Base-by-base conservation (phyloP, 2,329 filamentous ascomycete species). In the Botrytis fragariae region DNA sequence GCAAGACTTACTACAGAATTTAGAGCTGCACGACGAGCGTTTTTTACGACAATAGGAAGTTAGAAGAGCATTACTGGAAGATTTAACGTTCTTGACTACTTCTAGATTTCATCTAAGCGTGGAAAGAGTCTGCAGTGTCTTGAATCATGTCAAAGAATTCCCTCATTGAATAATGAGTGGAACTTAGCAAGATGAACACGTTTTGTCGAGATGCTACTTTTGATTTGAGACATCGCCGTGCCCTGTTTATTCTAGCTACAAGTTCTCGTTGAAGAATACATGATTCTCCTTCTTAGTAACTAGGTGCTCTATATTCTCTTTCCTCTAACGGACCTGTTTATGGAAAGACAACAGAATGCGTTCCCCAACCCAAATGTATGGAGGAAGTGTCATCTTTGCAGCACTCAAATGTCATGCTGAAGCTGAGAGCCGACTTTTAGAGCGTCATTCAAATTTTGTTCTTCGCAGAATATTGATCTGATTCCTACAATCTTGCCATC, bases 241-340 rank as follows among this genome's bases (percentile, higher is more conserved):
- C n/a, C 6, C 10, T 5, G 1, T 12, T n/a, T 6, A 1, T n/a
- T 51, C 10, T 6, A 5, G 10, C 48, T 14, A 1, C 9, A 14
- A n/a, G 10, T n/a, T n/a, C 25, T 51, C 10, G 10, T 14, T 51
- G 4, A 1, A n/a, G 14, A 14, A 25, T n/a, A 2, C 3, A 12
- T 14, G 10, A 12, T 51, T 12, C 4, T n/a, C 4, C 22, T 48
- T 51, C 45, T 14, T 9, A 8, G 35, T 37, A 37, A 37, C 35
- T 37, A 37, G 35, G n/a, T n/a, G n/a, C n/a, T n/a, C n/a, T n/a
- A n/a, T n/a, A n/a, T n/a, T n/a, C n/a, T n/a, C n/a, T n/a, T n/a
- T n/a, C n/a, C n/a, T n/a, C n/a, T n/a, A n/a, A n/a, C n/a, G n/a
- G n/a, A n/a, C n/a, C n/a, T n/a, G n/a, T n/a, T n/a, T n/a, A n/a